These are phyloP conservation scores for Echites panduratus DNA, from an alignment of 257 asterid genomes.

Conservation along the genomic window DNA sequence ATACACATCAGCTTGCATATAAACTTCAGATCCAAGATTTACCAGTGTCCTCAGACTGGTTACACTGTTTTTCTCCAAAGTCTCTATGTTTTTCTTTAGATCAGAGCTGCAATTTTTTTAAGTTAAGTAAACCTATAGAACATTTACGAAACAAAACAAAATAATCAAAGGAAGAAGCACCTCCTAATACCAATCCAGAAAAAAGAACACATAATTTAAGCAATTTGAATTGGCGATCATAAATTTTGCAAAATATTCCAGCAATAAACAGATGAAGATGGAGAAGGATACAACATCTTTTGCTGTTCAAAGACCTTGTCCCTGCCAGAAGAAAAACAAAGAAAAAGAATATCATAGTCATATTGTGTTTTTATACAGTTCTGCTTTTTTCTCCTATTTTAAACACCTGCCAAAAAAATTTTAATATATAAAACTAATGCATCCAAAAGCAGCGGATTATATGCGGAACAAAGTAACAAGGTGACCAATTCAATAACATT, in stretches of 20 bases:
- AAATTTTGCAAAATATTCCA: neutral
- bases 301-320: slow-evolving; percentile 85
- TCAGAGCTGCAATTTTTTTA: slow-evolving; percentile 53
- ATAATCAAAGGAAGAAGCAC: neutral
- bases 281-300: slow-evolving; percentile 82
- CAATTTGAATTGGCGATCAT: neutral
- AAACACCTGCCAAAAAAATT: neutral
- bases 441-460: neutral
- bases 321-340: slow-evolving; percentile 39
- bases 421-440: neutral
- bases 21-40: slow-evolving; percentile 89
- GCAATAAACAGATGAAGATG: slow-evolving; percentile 6
- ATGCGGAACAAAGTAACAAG: neutral
- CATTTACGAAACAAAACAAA: neutral
- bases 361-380: neutral
- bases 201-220: neutral
- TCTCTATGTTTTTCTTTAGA: slow-evolving; percentile 72
- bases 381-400: too few species aligned
- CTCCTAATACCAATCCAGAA: neutral
- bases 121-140: slow-evolving; percentile 34
- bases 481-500: neutral
- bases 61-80: slow-evolving; percentile 73
- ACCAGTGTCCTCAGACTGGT: slow-evolving; percentile 68
- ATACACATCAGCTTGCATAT: slow-evolving; percentile 87
- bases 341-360: neutral